Conservation (phyloP, 1,139 yeast genomes). For the Candida glucosophila region DNA sequence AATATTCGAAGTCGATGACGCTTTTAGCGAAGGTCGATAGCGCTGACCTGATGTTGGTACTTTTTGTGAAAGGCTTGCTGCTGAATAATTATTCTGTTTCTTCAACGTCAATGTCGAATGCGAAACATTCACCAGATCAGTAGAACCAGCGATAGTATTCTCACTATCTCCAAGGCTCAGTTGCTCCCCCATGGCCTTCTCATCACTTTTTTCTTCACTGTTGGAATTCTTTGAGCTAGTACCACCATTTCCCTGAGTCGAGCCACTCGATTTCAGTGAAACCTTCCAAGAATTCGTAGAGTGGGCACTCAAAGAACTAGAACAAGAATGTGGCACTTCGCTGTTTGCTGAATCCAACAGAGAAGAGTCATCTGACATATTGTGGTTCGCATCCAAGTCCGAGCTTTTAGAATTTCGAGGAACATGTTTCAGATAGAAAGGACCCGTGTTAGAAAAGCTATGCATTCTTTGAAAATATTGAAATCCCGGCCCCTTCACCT, state of each 20-base stretch:
- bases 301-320: conserved; percentile 30
- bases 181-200: conserved; percentile 1
- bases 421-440: too few relatives aligned
- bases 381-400: too few relatives aligned
- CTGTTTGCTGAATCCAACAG: conserved; percentile 30
- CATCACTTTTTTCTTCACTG: too few relatives aligned
- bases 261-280: too few relatives aligned
- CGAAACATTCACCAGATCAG: conserved; percentile 11
- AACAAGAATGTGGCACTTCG: conserved; percentile 27
- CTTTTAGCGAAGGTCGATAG: conserved; percentile 4
- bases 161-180: conserved; percentile 6
- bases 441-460: too few relatives aligned
- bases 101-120: conserved; percentile 17
- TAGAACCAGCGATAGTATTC: conserved; percentile 6
- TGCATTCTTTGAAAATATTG: conserved; percentile 29
- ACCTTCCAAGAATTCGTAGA: too few relatives aligned
- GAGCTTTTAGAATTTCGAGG: too few relatives aligned
- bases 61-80: conserved; percentile 3
- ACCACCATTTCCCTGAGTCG: too few relatives aligned
- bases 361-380: conserved; percentile 27
- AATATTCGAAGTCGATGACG: conserved; percentile 6
- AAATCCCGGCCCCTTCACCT: conserved; percentile 35
- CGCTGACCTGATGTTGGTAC: conserved; percentile 2
- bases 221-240: too few relatives aligned
- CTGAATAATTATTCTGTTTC: conserved; percentile 3